Evolutionary conservation across 768 basidiomycete genomes (phyloP).

Genomic region (Termitomyces sp.): DNA sequence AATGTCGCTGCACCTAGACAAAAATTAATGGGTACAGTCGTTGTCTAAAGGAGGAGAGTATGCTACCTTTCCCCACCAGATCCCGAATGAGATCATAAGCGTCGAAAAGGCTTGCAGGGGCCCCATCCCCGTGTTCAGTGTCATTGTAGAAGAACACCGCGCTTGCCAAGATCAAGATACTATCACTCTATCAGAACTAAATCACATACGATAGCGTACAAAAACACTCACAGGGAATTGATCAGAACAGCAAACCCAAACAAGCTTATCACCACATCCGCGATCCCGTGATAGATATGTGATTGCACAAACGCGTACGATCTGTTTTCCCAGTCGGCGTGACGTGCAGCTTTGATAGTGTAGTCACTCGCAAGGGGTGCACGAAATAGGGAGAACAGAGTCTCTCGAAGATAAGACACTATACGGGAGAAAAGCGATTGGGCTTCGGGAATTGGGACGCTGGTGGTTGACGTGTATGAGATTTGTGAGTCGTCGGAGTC

Average conservation of each 20-base stretch:
- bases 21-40: neutral
- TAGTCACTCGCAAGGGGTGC: conserved; percentile 28
- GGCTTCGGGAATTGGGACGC: neutral
- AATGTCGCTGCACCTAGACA: conserved; percentile 71
- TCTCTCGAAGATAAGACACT: conserved; percentile 17
- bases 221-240: conserved; percentile 62
- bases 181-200: conserved; percentile 18
- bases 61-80: conserved; percentile 61
- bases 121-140: conserved; percentile 12
- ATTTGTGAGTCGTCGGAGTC: conserved; percentile 3
- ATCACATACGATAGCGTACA: conserved; percentile 3
- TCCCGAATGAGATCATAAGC: conserved; percentile 59
- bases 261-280: conserved; percentile 63
- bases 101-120: too few species aligned
- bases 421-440: neutral
- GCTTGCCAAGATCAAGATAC: conserved; percentile 77
- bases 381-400: conserved; percentile 28
- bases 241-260: conserved; percentile 85
- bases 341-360: conserved; percentile 31
- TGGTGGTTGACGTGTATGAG: conserved; percentile 5
- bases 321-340: conserved; percentile 55
- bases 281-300: conserved; percentile 60
- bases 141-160: conserved; percentile 69
- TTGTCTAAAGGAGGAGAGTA: neutral
- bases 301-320: conserved; percentile 46